These are phyloP conservation scores for Petrea volubilis DNA, from an alignment of 257 asterid genomes.

Conservation along the genomic window DNA sequence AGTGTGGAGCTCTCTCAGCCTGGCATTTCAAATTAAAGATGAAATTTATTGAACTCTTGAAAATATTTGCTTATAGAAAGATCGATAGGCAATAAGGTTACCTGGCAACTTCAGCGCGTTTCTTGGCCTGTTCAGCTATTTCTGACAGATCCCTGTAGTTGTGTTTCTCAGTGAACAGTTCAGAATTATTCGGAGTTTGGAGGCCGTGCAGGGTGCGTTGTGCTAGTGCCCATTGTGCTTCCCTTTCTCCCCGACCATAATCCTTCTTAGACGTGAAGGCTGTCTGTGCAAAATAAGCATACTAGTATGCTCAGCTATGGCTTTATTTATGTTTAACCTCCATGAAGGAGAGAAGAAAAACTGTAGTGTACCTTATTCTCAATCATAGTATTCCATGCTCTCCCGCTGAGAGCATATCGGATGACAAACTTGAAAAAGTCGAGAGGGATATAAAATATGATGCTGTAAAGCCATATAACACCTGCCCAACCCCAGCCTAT, in stretches of 20 bases:
- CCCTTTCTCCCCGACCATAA: constrained; percentile 55
- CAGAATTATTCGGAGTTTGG: constrained; percentile 25
- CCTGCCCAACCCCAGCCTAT: constrained; percentile 71
- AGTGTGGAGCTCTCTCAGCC: constrained; percentile 57
- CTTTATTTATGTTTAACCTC: background rate
- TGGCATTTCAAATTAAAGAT: constrained; percentile 21
- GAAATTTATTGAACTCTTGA: background rate
- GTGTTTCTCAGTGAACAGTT: constrained; percentile 31
- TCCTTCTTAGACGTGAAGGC: constrained; percentile 57
- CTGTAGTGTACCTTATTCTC: constrained; percentile 38
- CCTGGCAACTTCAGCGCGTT: constrained; percentile 62
- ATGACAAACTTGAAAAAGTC: constrained; percentile 52
- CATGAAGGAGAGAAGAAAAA: background rate
- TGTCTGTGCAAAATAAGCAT: constrained; percentile 23
- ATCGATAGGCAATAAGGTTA: background rate
- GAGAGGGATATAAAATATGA: constrained; percentile 48
- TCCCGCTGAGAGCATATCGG: constrained; percentile 46
- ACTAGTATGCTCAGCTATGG: background rate
- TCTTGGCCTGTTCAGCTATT: constrained; percentile 59
- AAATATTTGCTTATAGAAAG: background rate
- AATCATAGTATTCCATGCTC: constrained; percentile 52
- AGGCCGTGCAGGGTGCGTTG: constrained; percentile 59
- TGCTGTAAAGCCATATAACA: constrained; percentile 54
- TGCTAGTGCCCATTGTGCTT: constrained; percentile 56
- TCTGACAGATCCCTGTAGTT: constrained; percentile 54